These are phyloP conservation scores for Lignosus rhinocerotis DNA, from an alignment of 1,284 basidiomycete species.

Conservation along the genomic window DNA sequence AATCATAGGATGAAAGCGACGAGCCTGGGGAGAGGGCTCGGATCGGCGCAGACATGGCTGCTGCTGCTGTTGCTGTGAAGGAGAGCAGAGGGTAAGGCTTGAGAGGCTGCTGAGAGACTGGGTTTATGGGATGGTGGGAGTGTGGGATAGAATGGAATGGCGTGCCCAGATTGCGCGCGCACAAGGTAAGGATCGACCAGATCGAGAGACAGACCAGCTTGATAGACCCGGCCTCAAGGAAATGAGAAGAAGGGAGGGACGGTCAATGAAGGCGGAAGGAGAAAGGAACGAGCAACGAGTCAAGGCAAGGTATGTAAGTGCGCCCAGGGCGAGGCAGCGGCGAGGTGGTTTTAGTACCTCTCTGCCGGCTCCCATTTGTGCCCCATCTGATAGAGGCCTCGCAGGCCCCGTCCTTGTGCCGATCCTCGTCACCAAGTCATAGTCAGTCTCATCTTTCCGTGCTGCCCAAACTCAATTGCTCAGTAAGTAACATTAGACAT, in stretches of 20 bases:
- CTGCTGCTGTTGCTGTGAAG: conserved; percentile 11
- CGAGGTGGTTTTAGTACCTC: conserved; percentile 15
- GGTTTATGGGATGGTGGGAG: conserved; percentile 14
- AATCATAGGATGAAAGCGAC: conserved; percentile 31
- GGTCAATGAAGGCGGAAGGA: conserved; percentile 9
- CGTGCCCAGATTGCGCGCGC: conserved; percentile 6
- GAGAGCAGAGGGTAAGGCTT: conserved; percentile 8
- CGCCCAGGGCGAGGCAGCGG: conserved; percentile 11
- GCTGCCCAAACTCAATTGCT: not conserved
- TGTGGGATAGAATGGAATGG: conserved; percentile 16
- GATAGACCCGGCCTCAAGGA: conserved; percentile 18
- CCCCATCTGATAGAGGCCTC: conserved; percentile 12
- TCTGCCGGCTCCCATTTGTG: not conserved
- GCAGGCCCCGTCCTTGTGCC: not conserved
- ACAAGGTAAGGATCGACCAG: conserved; percentile 8
- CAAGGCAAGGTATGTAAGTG: conserved; percentile 22
- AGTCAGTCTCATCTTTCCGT: not conserved
- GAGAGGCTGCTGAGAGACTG: conserved; percentile 2
- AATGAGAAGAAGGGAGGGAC: conserved; percentile 5
- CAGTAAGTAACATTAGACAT: conserved; percentile 15
- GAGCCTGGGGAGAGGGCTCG: conserved; percentile 28
- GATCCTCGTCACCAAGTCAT: conserved; percentile 12
- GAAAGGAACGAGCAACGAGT: conserved; percentile 5
- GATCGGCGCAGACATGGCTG: conserved; percentile 20
- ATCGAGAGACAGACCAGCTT: conserved; percentile 12